phyloP scores from a whole-genome alignment of 192 early-diverging fungal species.

The Backusella westeae region DNA sequence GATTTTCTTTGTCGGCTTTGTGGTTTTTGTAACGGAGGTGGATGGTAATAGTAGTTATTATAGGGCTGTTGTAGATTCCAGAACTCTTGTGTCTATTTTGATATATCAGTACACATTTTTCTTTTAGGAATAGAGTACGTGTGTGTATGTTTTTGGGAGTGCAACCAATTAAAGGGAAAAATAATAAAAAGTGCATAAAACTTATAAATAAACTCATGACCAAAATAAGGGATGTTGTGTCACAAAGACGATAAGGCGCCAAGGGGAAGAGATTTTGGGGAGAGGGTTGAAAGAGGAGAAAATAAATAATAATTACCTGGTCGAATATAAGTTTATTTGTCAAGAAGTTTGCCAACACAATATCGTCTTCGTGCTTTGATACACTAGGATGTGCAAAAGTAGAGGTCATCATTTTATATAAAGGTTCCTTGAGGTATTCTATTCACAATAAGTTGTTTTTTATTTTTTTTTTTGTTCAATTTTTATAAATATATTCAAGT shows the following conservation, averaged over 20 bases:
- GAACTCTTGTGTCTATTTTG: conserved; percentile 8
- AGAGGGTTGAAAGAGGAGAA: not conserved
- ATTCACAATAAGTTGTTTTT: not conserved
- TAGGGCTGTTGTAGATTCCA: conserved; percentile 1
- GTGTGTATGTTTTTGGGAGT: not conserved
- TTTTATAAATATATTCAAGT: not conserved
- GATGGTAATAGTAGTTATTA: not conserved
- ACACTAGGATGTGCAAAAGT: not conserved
- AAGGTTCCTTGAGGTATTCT: not conserved
- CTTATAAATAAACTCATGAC: conserved; percentile 18
- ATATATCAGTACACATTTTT: conserved; percentile 13
- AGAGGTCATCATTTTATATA: conserved; percentile 7
- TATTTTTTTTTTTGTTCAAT: not conserved
- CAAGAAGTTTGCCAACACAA: conserved; percentile 20
- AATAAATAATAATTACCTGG: conserved; percentile 19
- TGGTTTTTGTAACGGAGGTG: not conserved
- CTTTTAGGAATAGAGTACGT: not conserved
- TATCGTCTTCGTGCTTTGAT: conserved; percentile 24
- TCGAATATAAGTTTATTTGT: conserved; percentile 15
- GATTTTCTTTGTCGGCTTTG: conserved; percentile 4
- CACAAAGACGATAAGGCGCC: not conserved
- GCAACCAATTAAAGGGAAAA: conserved; percentile 2
- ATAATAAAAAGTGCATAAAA: conserved; percentile 17
- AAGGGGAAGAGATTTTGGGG: not conserved
- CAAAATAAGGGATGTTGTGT: conserved; percentile 13